phyloP scores from a whole-genome alignment of 768 basidiomycete genomes.

The Tylopilus sp. region DNA sequence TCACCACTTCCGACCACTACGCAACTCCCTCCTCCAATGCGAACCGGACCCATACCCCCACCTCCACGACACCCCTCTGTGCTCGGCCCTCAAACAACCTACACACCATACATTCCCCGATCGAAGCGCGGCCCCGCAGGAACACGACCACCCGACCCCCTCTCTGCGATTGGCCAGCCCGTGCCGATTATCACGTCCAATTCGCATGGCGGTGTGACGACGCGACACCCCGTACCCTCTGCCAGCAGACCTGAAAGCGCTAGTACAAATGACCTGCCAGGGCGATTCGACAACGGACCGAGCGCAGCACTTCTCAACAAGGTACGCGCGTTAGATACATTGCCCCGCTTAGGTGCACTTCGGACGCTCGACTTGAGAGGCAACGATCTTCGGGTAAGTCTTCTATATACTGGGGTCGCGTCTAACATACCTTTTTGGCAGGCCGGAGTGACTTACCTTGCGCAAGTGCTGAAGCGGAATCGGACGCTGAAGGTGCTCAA shows the following conservation, averaged over 20 bases:
- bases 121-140: slow-evolving; percentile 40
- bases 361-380: slow-evolving; percentile 88
- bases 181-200: slow-evolving; percentile 72
- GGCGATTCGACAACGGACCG: slow-evolving; percentile 41
- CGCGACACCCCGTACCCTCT: slow-evolving; percentile 33
- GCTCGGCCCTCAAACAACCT: slow-evolving; percentile 61
- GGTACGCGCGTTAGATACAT: slow-evolving; percentile 82
- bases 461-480: slow-evolving; percentile 95
- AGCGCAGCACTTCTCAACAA: slow-evolving; percentile 82
- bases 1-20: slow-evolving; percentile 32
- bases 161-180: slow-evolving; percentile 42
- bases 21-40: slow-evolving; percentile 18
- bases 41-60: slow-evolving; percentile 41
- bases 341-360: slow-evolving; percentile 82
- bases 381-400: slow-evolving; percentile 80
- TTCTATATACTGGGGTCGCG: background rate
- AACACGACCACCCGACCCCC: slow-evolving; percentile 32
- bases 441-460: slow-evolving; percentile 83
- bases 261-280: slow-evolving; percentile 2
- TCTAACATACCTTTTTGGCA: slow-evolving; percentile 15
- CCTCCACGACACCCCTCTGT: slow-evolving; percentile 50
- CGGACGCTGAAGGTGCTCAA: slow-evolving; percentile 92
- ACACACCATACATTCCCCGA: slow-evolving; percentile 80
- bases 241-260: background rate
- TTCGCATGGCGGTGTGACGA: slow-evolving; percentile 50